Evolutionary conservation across 1,284 basidiomycete genomes (phyloP), one percentile per base, ranked within the genome.

Genomic region (Sutorius eximius): DNA sequence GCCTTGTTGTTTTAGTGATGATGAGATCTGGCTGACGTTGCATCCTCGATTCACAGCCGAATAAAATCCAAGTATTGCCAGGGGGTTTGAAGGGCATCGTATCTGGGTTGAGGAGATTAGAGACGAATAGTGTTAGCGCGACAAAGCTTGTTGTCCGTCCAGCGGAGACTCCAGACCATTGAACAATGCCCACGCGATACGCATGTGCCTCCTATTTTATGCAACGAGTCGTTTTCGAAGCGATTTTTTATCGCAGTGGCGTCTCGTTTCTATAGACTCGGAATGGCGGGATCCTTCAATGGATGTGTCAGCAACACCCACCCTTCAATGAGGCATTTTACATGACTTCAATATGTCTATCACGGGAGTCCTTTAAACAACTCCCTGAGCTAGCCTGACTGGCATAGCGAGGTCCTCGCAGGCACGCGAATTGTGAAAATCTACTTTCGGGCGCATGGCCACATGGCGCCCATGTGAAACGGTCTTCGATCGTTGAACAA

Each of bases 121-220:
- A 53, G 33, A 41, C 33, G 13, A 56, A 61, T 4, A 27, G 41
- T 2, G 52, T 64, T 40, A 66, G 59, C 13, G 62, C 50, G n/a
- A 53, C 29, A 13, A 65, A 62, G 50, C 49, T 60, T 3, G 29
- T 64, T 20, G 42, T 66, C 18, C 62, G 45, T 38, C 64, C 62
- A 11, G 33, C 38, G 11, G 57, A 67, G 44, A 64, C 62, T 12
- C 12, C 42, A 10, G 44, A 40, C 24, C 29, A 29, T 33, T 24
- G 16, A 22, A 9, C 6, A 29, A 12, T n/a, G n/a, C 12, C 13
- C 1, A 5, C n/a, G 10, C 10, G 36, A 36, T 36, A 36, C 9
- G 34, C 34, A n/a, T 36, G 9, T 36, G 4, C 9, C 12, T 29
- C n/a, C n/a, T 27, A 27, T 27, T 27, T 27, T 27, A 27, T 27